Evolutionary conservation across 495 filamentous ascomycete genomes (phyloP), one percentile per base, ranked within the genome.

Genomic region (Parathielavia appendiculata): DNA sequence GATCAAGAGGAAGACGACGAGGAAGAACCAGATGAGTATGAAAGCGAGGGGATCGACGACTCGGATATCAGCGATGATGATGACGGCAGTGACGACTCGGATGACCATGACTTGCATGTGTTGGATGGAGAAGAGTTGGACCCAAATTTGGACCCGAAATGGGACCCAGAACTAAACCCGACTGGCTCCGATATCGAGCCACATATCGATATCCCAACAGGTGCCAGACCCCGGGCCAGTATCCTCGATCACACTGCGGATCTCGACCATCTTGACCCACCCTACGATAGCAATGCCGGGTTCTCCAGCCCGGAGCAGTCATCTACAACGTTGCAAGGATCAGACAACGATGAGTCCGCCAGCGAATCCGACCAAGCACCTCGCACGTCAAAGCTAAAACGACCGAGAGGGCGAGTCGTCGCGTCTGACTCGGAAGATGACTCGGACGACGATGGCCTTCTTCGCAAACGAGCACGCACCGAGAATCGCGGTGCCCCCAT

Each of bases 1-100:
- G 58, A 58, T 14, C 50, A 53, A 7, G 48, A 53, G 5, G 50
- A 53, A 7, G 48, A 53, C 3, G 57, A 56, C 41, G 40, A 56
- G 12, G 46, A 17, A 0, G 55, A 60, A 7, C 38, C 60, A 2
- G 57, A 70, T 19, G 63, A 66, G 38, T 72, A 72, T 26, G 69
- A 69, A 36, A 72, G 69, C 57, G 59, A 59, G 2, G 69, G 69
- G 0, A 72, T 72, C 22, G 64, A 70, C 53, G 69, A 70, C 54
- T 64, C 53, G 0, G 58, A 59, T 0, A 63, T 69, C 8, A 54
- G 38, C 30, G 63, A 66, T 14, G 49, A 59, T 10, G 49, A 59
- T 10, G 19, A 23, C 8, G 8, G 1, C 1, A 46, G 26, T 1
- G 50, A 55, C 6, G 57, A 43, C 19, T 50, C 45, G n/a, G 66